Base-by-base conservation (phyloP, 441 rosid genomes). In the Euphorbia celastroides region DNA sequence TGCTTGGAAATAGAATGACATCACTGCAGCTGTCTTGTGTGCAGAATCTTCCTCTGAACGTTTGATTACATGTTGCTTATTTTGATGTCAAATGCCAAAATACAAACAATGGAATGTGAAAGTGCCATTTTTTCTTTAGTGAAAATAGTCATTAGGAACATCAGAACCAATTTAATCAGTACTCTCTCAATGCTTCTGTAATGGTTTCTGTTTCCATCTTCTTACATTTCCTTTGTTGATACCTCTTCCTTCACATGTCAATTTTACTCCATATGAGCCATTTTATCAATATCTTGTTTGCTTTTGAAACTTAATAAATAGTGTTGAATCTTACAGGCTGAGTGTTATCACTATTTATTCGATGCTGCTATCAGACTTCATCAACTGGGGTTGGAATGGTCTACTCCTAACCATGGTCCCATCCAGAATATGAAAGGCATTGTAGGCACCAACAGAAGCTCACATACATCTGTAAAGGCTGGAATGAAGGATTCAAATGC, bases 301-400 rank as follows among this genome's bases (percentile, higher is more conserved):
- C 30, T 72, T 42, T 36, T 0, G 20, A 17, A 28, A 48, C 42
- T 71, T 34, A 17, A 36, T 57, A 28, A 57, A 57, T 57, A 16
- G 22, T n/a, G 19, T 17, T 0, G 19, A 28, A 28, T 66, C 46
- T 71, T 77, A 67, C 94, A 86, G 99, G 92, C 97, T 59, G 99
- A 95, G 73, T 90, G 93, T 77, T 92, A 95, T 77, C 98, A 92
- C 74, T 85, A 95, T 72, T 85, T 95, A 66, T 95, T 92, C 62
- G 97, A 95, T 81, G 95, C 97, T 78, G 98, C 97, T 7, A 86
- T 95, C 74, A 90, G 88, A 81, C 98, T 92, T 79, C 82, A 83
- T 76, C 98, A 92, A 69, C 59, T 92, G 70, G 95, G 97, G 65
- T 70, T 90, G 48, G 95, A 92, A 73, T 81, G 89, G 82, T 75